phyloP scores from a whole-genome alignment of 306 rosid genomes.

The Casuarina cunninghamiana region DNA sequence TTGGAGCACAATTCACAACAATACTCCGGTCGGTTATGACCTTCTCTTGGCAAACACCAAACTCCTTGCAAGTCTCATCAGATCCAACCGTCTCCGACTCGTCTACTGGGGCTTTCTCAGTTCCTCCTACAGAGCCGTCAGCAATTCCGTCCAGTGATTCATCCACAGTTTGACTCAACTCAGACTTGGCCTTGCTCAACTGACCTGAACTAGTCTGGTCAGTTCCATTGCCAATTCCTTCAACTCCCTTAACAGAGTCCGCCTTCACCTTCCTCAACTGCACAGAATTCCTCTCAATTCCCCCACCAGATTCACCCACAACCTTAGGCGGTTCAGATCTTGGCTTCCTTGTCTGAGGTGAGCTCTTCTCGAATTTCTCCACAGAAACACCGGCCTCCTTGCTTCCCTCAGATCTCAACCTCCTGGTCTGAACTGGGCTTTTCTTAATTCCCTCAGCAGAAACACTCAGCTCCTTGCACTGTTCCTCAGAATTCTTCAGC shows the following conservation, averaged over 20 bases:
- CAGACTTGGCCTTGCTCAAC: conserved; percentile 48
- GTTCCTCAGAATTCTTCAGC: conserved; percentile 41
- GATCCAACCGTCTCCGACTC: conserved; percentile 33
- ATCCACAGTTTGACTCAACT: conserved; percentile 18
- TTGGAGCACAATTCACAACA: conserved; percentile 31
- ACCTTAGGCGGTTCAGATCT: conserved; percentile 40
- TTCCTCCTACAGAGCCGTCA: conserved; percentile 28
- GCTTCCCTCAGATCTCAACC: conserved; percentile 44
- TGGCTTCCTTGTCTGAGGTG: conserved; percentile 44
- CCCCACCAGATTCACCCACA: conserved; percentile 28
- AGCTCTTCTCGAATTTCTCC: conserved; percentile 35
- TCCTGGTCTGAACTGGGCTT: conserved; percentile 47
- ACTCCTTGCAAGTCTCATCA: conserved; percentile 53
- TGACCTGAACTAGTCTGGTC: conserved; percentile 27
- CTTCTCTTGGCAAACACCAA: conserved; percentile 61
- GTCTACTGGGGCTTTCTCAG: conserved; percentile 45
- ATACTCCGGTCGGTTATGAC: conserved; percentile 30
- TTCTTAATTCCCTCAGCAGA: conserved; percentile 50
- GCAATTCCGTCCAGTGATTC: conserved; percentile 32
- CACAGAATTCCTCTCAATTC: conserved; percentile 31
- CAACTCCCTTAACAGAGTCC: conserved; percentile 31
- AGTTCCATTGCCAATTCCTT: conserved; percentile 13
- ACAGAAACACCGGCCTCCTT: conserved; percentile 28
- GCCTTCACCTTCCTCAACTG: conserved; percentile 56
- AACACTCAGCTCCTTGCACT: conserved; percentile 33